phyloP scores from a whole-genome alignment of 2,329 filamentous ascomycete species.

The Coniosporium tulheliwenetii region DNA sequence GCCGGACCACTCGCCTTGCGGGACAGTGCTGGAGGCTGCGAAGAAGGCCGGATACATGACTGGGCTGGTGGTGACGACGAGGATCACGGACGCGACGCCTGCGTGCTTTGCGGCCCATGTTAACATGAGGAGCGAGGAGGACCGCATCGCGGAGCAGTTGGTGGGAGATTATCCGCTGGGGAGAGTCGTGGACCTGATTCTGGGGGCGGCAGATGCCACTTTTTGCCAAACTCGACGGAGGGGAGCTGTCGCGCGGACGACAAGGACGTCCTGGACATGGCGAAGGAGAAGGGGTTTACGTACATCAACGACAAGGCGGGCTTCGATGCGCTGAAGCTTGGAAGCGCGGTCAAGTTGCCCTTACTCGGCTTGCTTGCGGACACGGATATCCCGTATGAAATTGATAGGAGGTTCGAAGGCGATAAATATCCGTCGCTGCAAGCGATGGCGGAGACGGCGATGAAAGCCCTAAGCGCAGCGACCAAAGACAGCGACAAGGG shows the following conservation, averaged over 20 bases:
- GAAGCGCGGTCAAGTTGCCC: constrained; percentile 56
- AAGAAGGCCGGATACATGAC: constrained; percentile 86
- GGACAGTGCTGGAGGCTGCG: constrained; percentile 84
- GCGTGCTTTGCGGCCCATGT: constrained; percentile 91
- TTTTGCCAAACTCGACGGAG: constrained; percentile 64
- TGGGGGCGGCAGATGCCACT: constrained; percentile 87
- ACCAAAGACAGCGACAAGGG: constrained; percentile 75
- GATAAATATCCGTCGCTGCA: constrained; percentile 75
- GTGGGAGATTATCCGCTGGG: constrained; percentile 77
- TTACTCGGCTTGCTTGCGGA: constrained; percentile 73
- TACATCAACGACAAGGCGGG: constrained; percentile 58
- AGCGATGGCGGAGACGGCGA: constrained; percentile 77
- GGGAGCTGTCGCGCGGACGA: constrained; percentile 73
- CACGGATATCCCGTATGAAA: constrained; percentile 78
- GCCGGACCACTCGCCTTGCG: constrained; percentile 73
- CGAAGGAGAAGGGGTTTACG: constrained; percentile 63
- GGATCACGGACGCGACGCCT: constrained; percentile 89
- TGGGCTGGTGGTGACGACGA: constrained; percentile 85
- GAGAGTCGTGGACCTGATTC: constrained; percentile 75
- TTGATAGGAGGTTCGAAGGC: constrained; percentile 68
- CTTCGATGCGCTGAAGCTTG: constrained; percentile 60
- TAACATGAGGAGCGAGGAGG: constrained; percentile 62
- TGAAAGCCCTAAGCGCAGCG: constrained; percentile 64
- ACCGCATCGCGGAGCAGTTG: constrained; percentile 85
- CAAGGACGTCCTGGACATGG: constrained; percentile 58